A percentile compares a stretch with the other conserved stretches of the same genome.
These are phyloP conservation scores for Moniliophthora roreri DNA, from an alignment of 1,284 basidiomycete species.

Conservation along the genomic window DNA sequence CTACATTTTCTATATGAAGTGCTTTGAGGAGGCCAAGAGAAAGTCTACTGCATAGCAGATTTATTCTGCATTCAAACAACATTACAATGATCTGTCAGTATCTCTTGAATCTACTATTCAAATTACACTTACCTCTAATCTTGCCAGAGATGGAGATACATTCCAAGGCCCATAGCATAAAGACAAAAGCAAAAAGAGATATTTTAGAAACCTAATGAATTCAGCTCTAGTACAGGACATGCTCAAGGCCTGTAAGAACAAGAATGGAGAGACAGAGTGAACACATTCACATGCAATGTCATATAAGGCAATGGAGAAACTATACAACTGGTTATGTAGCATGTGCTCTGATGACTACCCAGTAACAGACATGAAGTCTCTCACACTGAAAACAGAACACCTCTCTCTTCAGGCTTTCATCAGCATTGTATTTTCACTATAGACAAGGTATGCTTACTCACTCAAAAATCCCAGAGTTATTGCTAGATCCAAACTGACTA, in stretches of 20 bases:
- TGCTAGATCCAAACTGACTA: not conserved
- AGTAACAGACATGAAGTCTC: not conserved
- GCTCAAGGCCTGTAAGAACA: not conserved
- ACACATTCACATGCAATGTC: constrained; percentile 6
- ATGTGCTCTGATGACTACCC: not conserved
- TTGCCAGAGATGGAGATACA: constrained; percentile 2
- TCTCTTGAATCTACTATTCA: no score
- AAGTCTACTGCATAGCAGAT: no score
- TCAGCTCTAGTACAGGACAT: constrained; percentile 1
- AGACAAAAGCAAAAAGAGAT: not conserved
- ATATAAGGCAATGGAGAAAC: not conserved
- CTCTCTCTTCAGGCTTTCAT: not conserved
- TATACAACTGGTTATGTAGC: not conserved
- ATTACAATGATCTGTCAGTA: no score
- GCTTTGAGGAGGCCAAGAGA: no score
- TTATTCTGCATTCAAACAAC: no score
- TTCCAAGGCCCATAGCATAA: constrained; percentile 1
- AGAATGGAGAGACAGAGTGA: not conserved
- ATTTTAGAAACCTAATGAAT: not conserved
- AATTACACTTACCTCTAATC: no score
- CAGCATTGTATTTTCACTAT: not conserved
- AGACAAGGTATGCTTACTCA: constrained; percentile 1
- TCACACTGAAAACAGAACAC: not conserved
- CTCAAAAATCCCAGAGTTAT: not conserved
- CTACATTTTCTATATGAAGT: no score